A percentile compares a stretch with the other conserved stretches of the same genome.
Evolutionary conservation across 2,329 filamentous ascomycete genomes (phyloP).

Genomic region (Sclerotinia spermophila): DNA sequence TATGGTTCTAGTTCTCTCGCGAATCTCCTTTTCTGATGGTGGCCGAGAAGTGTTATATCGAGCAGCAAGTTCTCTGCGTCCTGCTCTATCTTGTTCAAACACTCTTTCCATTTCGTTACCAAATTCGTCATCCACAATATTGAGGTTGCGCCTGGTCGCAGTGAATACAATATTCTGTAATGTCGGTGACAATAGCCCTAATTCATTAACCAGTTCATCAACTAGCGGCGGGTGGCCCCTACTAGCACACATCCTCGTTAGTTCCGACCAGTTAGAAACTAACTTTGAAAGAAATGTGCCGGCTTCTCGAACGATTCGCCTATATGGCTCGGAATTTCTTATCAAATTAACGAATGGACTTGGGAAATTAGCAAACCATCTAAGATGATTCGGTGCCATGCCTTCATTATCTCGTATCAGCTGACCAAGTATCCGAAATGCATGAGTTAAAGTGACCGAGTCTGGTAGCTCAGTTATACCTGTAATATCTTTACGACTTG

Average conservation of each 20-base stretch:
- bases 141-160: slow-evolving; percentile 47
- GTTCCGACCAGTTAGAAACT: slow-evolving; percentile 40
- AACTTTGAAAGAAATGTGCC: slow-evolving; percentile 45
- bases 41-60: slow-evolving; percentile 31
- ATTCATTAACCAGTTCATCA: slow-evolving; percentile 48
- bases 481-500: slow-evolving; percentile 30
- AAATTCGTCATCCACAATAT: slow-evolving; percentile 38
- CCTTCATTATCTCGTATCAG: slow-evolving; percentile 46
- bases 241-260: slow-evolving; percentile 38
- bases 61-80: slow-evolving; percentile 32
- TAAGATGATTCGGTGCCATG: slow-evolving; percentile 41
- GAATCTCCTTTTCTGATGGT: slow-evolving; percentile 31
- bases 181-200: slow-evolving; percentile 48
- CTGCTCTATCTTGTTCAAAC: slow-evolving; percentile 40
- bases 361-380: slow-evolving; percentile 50
- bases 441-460: slow-evolving; percentile 28
- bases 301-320: slow-evolving; percentile 38
- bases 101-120: slow-evolving; percentile 39
- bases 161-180: slow-evolving; percentile 55
- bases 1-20: slow-evolving; percentile 27
- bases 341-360: slow-evolving; percentile 33
- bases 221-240: slow-evolving; percentile 53
- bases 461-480: slow-evolving; percentile 38
- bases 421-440: slow-evolving; percentile 40
- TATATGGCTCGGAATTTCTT: slow-evolving; percentile 37